Evolutionary conservation across 2,329 filamentous ascomycete genomes (phyloP).

Genomic region (Xylariaceae sp.): DNA sequence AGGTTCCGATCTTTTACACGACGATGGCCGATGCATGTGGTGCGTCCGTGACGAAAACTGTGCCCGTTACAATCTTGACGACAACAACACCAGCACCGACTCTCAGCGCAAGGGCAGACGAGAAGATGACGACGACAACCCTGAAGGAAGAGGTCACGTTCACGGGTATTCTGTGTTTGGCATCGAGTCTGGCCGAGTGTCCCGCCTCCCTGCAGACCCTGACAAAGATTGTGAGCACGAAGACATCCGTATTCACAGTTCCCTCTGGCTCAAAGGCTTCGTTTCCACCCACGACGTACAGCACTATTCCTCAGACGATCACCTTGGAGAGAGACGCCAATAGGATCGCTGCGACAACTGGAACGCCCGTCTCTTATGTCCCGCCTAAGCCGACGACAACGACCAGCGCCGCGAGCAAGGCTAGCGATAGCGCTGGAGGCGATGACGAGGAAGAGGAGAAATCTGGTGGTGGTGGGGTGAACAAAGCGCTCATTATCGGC

Average conservation of each 20-base stretch:
- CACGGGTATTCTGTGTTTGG: constrained; percentile 41
- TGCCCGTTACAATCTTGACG: constrained; percentile 13
- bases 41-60: constrained; percentile 23
- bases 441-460: constrained; percentile 10
- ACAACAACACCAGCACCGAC: constrained; percentile 26
- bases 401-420: neutral
- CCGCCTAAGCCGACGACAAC: constrained; percentile 26
- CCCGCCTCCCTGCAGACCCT: constrained; percentile 46
- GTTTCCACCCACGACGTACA: constrained; percentile 36
- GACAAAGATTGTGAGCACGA: constrained; percentile 34
- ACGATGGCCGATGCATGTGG: constrained; percentile 43
- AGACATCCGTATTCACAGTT: constrained; percentile 39
- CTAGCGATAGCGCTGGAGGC: neutral
- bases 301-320: constrained; percentile 32
- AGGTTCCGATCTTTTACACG: constrained; percentile 49
- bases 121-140: constrained; percentile 35
- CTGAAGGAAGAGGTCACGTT: constrained; percentile 38
- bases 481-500: constrained; percentile 45
- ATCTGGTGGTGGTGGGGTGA: constrained; percentile 30
- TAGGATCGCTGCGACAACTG: constrained; percentile 36
- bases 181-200: constrained; percentile 42
- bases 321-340: constrained; percentile 40
- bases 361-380: constrained; percentile 41
- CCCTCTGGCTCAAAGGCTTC: constrained; percentile 35
- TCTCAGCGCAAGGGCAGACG: constrained; percentile 11